phyloP scores from a whole-genome alignment of 805 yeast species.

The Schizosaccharomyces japonicus region DNA sequence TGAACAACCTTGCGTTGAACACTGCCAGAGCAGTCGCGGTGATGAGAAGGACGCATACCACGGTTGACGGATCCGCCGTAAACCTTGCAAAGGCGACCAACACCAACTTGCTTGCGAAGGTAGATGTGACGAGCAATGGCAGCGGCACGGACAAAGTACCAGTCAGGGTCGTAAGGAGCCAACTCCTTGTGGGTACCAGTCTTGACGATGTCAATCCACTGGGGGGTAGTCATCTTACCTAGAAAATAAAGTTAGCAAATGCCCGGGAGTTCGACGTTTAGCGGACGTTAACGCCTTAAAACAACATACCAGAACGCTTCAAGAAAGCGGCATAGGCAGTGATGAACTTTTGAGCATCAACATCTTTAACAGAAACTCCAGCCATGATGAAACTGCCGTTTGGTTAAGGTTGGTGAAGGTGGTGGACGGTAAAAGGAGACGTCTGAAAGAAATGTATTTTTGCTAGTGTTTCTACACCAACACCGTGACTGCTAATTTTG shows the following conservation, averaged over 20 bases:
- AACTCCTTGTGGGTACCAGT: conserved; percentile 95
- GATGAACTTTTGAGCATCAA: conserved; percentile 99
- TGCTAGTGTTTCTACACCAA: no score
- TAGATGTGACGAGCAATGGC: conserved; percentile 99
- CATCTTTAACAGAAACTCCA: conserved; percentile 50
- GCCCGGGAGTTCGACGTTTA: neutral
- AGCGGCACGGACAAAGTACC: conserved; percentile 73
- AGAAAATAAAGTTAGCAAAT: neutral
- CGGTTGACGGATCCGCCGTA: conserved; percentile 99
- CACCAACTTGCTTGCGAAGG: conserved; percentile 98
- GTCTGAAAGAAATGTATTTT: no score
- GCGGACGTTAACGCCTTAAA: neutral
- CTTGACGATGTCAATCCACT: conserved; percentile 98
- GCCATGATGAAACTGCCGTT: neutral
- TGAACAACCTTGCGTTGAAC: conserved; percentile 96
- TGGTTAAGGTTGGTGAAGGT: no score
- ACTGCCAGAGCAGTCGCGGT: conserved; percentile 97
- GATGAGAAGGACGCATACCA: conserved; percentile 96
- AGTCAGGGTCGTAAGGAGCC: conserved; percentile 98
- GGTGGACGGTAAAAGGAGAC: no score
- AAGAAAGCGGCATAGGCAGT: conserved; percentile 98
- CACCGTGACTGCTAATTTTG: no score
- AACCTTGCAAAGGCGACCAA: conserved; percentile 93
- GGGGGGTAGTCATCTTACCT: conserved; percentile 38
- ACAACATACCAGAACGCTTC: conserved; percentile 84